Conservation (phyloP, 805 yeast species). For the Saturnispora kantuleensis region DNA sequence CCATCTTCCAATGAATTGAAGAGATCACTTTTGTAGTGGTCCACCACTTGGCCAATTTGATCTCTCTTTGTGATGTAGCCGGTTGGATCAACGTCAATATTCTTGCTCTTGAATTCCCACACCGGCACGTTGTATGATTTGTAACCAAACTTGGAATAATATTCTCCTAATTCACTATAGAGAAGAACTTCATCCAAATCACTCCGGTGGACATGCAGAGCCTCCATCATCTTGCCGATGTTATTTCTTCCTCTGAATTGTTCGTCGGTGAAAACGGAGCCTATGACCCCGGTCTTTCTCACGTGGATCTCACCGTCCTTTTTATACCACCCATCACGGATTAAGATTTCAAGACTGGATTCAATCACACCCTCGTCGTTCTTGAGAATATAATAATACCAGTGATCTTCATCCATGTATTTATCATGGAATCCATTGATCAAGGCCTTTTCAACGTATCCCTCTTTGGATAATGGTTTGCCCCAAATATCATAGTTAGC, state of each 20-base stretch:
- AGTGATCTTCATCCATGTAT: conserved; percentile 19
- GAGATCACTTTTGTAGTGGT: conserved; percentile 1
- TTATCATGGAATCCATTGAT: conserved; percentile 11
- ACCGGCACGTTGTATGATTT: conserved; percentile 19
- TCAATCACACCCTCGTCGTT: conserved; percentile 12
- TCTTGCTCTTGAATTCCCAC: conserved; percentile 6
- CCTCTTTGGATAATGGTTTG: conserved; percentile 13
- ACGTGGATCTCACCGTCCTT: conserved; percentile 2
- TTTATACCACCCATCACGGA: conserved; percentile 17
- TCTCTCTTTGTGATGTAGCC: conserved; percentile 6
- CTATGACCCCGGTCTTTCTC: conserved; percentile 31
- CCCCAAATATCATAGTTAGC: conserved; percentile 23
- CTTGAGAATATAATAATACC: conserved; percentile 20
- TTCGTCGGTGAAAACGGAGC: conserved; percentile 48
- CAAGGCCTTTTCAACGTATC: conserved; percentile 20
- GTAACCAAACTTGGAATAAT: conserved; percentile 57
- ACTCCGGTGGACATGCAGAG: conserved; percentile 25
- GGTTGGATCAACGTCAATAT: conserved; percentile 2
- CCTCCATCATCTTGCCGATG: conserved; percentile 38
- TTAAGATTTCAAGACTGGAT: conserved; percentile 21
- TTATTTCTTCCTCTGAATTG: conserved; percentile 45
- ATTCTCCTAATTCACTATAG: conserved; percentile 68
- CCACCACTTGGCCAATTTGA: conserved; percentile 2
- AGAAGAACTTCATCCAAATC: conserved; percentile 32
- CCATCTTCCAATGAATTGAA: not conserved